Evolutionary conservation across 768 basidiomycete species (phyloP), one percentile per base, ranked within the genome.

Genomic region (Pleurotus ostreatus): DNA sequence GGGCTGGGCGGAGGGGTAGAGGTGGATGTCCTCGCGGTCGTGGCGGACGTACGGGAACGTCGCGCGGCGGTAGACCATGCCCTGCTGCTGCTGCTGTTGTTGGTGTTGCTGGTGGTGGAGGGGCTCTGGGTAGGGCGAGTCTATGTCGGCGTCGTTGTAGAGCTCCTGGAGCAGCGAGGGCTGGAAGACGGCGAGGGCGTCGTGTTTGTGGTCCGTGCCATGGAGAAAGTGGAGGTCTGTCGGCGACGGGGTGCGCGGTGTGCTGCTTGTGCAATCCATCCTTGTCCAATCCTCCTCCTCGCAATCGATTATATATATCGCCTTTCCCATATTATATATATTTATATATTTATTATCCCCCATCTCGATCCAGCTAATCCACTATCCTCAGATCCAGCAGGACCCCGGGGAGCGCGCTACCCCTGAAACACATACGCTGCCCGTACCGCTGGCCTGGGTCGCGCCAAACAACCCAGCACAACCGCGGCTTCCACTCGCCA

Each of bases 1-100:
- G 57, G 76, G 70, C 63, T 75, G 75, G 65, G 20, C 16, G 22
- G 49, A 37, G 2, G 51, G 51, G 51, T 52, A 52, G 39, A 74
- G 59, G 56, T 67, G 63, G 45, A 74, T 58, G 43, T 62, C 67
- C 51, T 79, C 77, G 56, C 80, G 78, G 70, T 92, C 89, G 61
- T 89, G 86, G 43, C 87, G 80, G 51, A 87, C 86, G 65, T 84
- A 86, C 46, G 89, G 89, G 70, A 83, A 90, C 0, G 89, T 91
- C 1, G 85, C 84, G 58, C 89, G 78, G 48, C 89, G 86, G 54
- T 71, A 68, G 59, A 76, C 71, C 46, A 25, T 25, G 23, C 76
- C 66, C 41, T 74, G 68, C 25, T 67, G 66, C 38, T 63, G 56
- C 11, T 60, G 57, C 12, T 70, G 66, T 2, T 70, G 73, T 2